Evolutionary conservation across 78 protist species (phyloP).

Genomic region (Dictyostelium capitatum): DNA sequence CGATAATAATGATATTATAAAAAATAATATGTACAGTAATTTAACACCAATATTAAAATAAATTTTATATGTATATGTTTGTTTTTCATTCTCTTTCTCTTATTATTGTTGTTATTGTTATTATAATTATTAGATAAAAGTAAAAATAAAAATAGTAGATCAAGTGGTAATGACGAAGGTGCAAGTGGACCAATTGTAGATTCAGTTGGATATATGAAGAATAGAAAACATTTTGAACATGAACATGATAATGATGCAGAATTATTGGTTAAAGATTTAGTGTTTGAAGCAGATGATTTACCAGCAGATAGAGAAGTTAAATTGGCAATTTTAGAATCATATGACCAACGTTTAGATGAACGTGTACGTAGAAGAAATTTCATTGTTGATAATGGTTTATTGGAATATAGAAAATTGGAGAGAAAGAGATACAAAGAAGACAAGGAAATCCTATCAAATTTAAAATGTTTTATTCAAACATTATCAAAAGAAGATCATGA

Average conservation of each 20-base stretch:
- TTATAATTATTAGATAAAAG: constrained; percentile 1
- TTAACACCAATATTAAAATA: neutral
- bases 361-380: constrained; percentile 67
- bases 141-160: neutral
- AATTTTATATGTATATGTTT: no score
- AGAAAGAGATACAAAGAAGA: constrained; percentile 69
- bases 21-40: neutral
- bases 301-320: constrained; percentile 62
- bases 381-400: constrained; percentile 67
- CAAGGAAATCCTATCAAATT: constrained; percentile 39
- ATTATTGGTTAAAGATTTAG: constrained; percentile 53
- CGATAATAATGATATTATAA: neutral
- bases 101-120: neutral
- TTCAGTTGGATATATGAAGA: constrained; percentile 75
- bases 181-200: constrained; percentile 67
- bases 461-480: constrained; percentile 40
- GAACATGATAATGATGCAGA: constrained; percentile 86
- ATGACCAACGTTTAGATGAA: constrained; percentile 61
- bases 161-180: constrained; percentile 12
- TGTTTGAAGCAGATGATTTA: constrained; percentile 58
- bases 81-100: neutral
- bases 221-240: constrained; percentile 67
- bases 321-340: constrained; percentile 37
- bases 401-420: constrained; percentile 68
- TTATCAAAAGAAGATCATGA: constrained; percentile 70